phyloP scores from a whole-genome alignment of 2,329 filamentous ascomycete species.

The Lasiodiplodia theobromae region DNA sequence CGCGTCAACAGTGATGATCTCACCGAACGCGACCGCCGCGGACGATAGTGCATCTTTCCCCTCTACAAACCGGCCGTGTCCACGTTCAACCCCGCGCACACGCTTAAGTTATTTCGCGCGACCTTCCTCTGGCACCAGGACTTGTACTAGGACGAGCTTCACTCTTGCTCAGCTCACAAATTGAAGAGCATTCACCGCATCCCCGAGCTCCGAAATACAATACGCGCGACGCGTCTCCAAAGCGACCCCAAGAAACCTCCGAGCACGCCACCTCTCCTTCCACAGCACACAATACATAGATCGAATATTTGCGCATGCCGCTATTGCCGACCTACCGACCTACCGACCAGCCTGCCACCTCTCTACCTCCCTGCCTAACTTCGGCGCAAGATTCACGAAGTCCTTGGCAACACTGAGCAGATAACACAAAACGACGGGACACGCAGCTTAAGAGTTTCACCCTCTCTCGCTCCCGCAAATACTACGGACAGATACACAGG shows the following conservation, averaged over 20 bases:
- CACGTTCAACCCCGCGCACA: not conserved
- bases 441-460: not conserved
- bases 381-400: not conserved
- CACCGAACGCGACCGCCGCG: not conserved
- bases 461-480: too few species aligned
- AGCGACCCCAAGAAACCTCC: not conserved
- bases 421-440: not conserved
- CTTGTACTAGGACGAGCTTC: not conserved
- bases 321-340: not conserved
- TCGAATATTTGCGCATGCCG: not conserved
- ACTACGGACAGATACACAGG: not conserved
- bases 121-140: not conserved
- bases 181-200: not conserved
- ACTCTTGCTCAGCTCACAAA: not conserved
- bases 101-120: not conserved
- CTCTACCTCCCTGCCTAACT: not conserved
- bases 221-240: not conserved
- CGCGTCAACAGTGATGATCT: not conserved
- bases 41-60: not conserved
- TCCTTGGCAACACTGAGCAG: not conserved
- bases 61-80: conserved; percentile 2
- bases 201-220: not conserved
- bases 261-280: not conserved
- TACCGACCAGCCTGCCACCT: not conserved
- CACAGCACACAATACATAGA: not conserved